These are phyloP conservation scores for Hyphodiscus sp. DNA, from an alignment of 2,329 filamentous ascomycete genomes.

Conservation along the genomic window DNA sequence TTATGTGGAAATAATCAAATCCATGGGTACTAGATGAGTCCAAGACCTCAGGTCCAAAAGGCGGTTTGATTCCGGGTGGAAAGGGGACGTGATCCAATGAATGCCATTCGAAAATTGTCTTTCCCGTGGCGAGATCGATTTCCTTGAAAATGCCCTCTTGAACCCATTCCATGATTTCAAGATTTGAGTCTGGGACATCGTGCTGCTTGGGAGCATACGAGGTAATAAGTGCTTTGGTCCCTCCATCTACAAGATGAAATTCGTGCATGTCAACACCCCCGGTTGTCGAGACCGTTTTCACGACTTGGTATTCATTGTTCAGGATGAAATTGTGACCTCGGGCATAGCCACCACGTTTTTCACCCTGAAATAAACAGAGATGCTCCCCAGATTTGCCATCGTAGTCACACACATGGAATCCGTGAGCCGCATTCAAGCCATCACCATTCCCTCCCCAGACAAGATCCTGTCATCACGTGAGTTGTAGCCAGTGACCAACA, in stretches of 20 bases:
- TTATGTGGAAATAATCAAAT: background rate
- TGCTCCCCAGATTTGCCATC: background rate
- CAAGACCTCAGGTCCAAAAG: too few relatives aligned
- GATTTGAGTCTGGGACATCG: too few relatives aligned
- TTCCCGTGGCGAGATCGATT: background rate
- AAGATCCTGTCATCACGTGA: background rate
- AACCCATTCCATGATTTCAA: background rate
- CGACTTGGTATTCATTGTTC: too few relatives aligned
- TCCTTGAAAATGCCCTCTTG: background rate
- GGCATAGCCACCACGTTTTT: background rate
- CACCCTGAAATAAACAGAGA: background rate
- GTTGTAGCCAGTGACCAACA: background rate
- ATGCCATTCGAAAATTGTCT: background rate
- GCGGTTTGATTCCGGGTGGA: too few relatives aligned
- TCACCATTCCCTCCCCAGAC: background rate
- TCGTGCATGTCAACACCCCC: too few relatives aligned
- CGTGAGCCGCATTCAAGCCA: too few relatives aligned
- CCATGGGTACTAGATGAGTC: too few relatives aligned
- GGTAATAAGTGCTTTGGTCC: too few relatives aligned
- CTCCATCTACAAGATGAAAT: too few relatives aligned
- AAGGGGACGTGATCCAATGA: background rate
- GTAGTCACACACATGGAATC: too few relatives aligned
- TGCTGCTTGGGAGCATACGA: too few relatives aligned
- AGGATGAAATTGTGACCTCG: background rate
- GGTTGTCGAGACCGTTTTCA: too few relatives aligned